A percentile compares a stretch with the other conserved stretches of the same genome.
These are phyloP conservation scores for Pogostemon cablin DNA, from an alignment of 257 asterid species.

Conservation along the genomic window DNA sequence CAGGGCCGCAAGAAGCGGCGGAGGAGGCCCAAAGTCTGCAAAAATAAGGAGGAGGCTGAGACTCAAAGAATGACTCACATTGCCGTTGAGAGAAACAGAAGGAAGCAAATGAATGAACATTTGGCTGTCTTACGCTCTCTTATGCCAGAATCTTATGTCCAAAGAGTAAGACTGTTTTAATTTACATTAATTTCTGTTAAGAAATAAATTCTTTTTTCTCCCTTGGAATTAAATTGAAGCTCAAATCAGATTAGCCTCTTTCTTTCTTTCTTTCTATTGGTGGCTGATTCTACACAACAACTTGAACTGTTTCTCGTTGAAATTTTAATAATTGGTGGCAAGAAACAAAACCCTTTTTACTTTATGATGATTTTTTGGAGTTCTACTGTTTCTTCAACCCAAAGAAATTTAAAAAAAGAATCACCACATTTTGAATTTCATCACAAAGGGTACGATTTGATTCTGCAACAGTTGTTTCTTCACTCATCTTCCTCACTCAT, in stretches of 20 bases:
- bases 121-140: slow-evolving; percentile 85
- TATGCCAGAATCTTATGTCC: slow-evolving; percentile 97
- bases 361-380: neutral
- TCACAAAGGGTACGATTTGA: slow-evolving; percentile 34
- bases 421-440: slow-evolving; percentile 23
- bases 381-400: slow-evolving; percentile 17
- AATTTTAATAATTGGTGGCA: slow-evolving; percentile 25
- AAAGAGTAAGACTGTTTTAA: slow-evolving; percentile 53
- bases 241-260: neutral
- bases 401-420: neutral
- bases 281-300: slow-evolving; percentile 20
- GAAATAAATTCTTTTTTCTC: neutral
- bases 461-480: slow-evolving; percentile 39
- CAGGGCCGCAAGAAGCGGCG: slow-evolving; percentile 76
- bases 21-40: slow-evolving; percentile 70
- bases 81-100: slow-evolving; percentile 89
- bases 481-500: slow-evolving; percentile 35
- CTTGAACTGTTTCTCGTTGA: neutral
- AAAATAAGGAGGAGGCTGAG: slow-evolving; percentile 91
- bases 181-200: neutral
- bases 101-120: slow-evolving; percentile 95
- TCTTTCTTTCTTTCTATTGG: neutral
- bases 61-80: slow-evolving; percentile 97
- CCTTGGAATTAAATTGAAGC: neutral
- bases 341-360: slow-evolving; percentile 30